Evolutionary conservation across 108 stramenopile species (phyloP).

Genomic region (Ochromonas danica): DNA sequence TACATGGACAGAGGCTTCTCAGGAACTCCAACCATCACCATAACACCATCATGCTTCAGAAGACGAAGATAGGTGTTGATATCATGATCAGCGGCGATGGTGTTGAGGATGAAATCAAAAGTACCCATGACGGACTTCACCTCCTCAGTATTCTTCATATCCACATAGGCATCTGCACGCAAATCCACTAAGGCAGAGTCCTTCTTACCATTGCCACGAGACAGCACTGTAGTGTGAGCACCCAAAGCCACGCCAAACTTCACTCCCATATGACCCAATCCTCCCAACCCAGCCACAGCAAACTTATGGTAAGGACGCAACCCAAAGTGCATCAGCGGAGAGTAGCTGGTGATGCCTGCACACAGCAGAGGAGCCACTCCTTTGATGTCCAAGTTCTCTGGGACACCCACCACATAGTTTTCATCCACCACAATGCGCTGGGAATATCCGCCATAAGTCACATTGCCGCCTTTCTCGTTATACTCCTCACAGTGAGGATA

Average conservation of each 20-base stretch:
- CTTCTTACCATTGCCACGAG: not conserved
- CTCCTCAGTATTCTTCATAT: constrained; percentile 4
- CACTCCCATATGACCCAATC: too few relatives aligned
- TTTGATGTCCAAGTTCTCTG: constrained; percentile 42
- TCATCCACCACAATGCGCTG: constrained; percentile 56
- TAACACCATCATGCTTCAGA: too few relatives aligned
- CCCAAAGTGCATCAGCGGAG: constrained; percentile 50
- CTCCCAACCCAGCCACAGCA: too few relatives aligned
- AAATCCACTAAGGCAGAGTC: constrained; percentile 7
- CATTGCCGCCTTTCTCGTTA: constrained; percentile 30
- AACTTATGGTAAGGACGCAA: too few relatives aligned
- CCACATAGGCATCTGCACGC: constrained; percentile 10
- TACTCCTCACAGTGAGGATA: constrained; percentile 38
- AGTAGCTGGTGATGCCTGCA: too few relatives aligned
- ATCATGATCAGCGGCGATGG: constrained; percentile 13
- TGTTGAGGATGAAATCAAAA: too few relatives aligned
- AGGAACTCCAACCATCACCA: constrained; percentile 37
- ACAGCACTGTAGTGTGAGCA: too few relatives aligned
- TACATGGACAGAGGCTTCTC: not conserved
- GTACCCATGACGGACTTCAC: not conserved
- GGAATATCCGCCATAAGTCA: too few relatives aligned
- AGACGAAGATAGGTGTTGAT: too few relatives aligned
- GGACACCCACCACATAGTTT: constrained; percentile 54
- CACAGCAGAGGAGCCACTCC: too few relatives aligned
- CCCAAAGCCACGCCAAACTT: not conserved